Evolutionary conservation across 2,329 filamentous ascomycete species (phyloP), one percentile per base, ranked within the genome.

Genomic region (Penicillium sp.): DNA sequence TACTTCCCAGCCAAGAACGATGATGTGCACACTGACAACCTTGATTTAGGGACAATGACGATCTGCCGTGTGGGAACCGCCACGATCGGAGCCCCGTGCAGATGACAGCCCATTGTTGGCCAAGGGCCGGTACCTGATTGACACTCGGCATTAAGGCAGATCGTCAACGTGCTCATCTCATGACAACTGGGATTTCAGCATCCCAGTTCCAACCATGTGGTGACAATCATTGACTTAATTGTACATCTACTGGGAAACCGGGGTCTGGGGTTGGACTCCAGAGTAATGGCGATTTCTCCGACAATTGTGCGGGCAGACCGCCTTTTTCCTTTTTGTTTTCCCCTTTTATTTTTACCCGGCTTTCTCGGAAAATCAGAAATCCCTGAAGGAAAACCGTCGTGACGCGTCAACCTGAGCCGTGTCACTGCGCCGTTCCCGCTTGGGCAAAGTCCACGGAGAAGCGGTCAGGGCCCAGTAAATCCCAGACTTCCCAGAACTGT

Each of bases 11-110:
- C 43, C 16, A 56, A 47, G 50, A 60, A 61, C 52, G 51, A 51
- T 56, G 58, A 62, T 59, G 54, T 57, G 57, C 60, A 57, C 43
- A 40, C 45, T 51, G 46, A 34, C 57, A 63, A 58, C 56, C 55
- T 56, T 59, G 51, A 60, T 56, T 61, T 63, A 61, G 51, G 63
- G 66, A 61, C 60, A 70, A 69, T 69, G 69, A 65, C 69, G 69
- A 72, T 72, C 69, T 72, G 69, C 69, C 69, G 69, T 66, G 63
- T 69, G 64, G 64, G 62, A 65, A 69, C 68, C 58, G 67, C 67
- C 67, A 68, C 67, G 66, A 64, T 62, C 56, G 59, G 62, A 66
- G 52, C 66, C 65, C 64, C 66, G 60, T 70, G 68, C 68, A 69
- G 67, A 69, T 71, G 66, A 70, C 67, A 70, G 61, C 54, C 46